Evolutionary conservation across 2,329 filamentous ascomycete species (phyloP), one percentile per base, ranked within the genome.

Genomic region (Penicillium rolfsii): DNA sequence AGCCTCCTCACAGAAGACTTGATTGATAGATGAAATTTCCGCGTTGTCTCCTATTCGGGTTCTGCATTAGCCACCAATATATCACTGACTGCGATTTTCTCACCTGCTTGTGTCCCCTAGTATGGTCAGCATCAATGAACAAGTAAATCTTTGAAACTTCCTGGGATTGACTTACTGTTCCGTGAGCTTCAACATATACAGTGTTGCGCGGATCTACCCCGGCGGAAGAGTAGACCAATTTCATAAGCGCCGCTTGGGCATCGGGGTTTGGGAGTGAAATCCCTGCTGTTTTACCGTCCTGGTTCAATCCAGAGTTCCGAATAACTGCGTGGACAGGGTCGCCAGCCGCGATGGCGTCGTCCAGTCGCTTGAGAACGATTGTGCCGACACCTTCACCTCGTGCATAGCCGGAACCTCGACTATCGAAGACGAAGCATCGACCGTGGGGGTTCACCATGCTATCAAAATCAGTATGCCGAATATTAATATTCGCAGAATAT

Each of bases 271-370:
- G 53, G 6, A 46, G 41, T 38, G 78, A 76, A 35, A 82, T 77
- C 0, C 78, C 77, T 36, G 72, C 68, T 0, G 80, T 79, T 28
- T 68, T 70, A 4, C 81, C 81, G 64, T 82, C 79, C 60, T 78
- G 73, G 61, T 80, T 81, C 8, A 73, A 63, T 11, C 73, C 77
- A n/a, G 72, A 75, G 1, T 68, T 74, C 12, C 73, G 67, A 14
- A 62, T 62, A 16, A 82, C 70, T 1, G 76, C 75, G 2, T 75
- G 71, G 38, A 83, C 76, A 0, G 70, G 68, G 62, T 82, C 78
- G 5, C 74, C 72, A 38, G 79, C 77, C 12, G 67, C 63, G 3
- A 81, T 52, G 1, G 80, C 80, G 52, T 76, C 70, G 6, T 71
- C 65, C 0, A 81, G 59, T 0, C 69, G 71, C 63, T 81, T 80